Percentiles rank a stretch among this genome's conserved stretches.
phyloP scores from a whole-genome alignment of 257 asterid species.

The Misopates orontium region DNA sequence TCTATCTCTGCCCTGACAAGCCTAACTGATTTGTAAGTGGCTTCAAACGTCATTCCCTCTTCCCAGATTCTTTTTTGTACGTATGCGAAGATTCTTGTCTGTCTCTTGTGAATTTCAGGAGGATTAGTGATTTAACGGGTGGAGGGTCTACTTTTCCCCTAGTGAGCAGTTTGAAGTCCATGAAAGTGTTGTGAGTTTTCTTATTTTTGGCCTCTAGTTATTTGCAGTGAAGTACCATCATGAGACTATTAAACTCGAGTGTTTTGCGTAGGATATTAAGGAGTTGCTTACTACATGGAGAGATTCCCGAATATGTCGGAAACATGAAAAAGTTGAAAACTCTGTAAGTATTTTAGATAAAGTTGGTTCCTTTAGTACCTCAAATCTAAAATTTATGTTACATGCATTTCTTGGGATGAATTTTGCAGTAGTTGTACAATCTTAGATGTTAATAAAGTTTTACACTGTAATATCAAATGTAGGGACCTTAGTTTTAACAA shows the following conservation, averaged over 20 bases:
- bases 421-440: background rate
- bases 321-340: slow-evolving; percentile 61
- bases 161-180: slow-evolving; percentile 46
- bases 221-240: background rate
- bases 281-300: slow-evolving; percentile 66
- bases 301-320: slow-evolving; percentile 64
- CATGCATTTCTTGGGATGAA: background rate
- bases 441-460: background rate
- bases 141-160: slow-evolving; percentile 66
- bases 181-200: slow-evolving; percentile 69
- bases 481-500: slow-evolving; percentile 90
- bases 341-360: slow-evolving; percentile 50
- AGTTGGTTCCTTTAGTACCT: background rate
- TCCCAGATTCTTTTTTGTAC: background rate
- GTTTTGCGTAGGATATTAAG: slow-evolving; percentile 50
- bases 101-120: slow-evolving; percentile 50
- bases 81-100: slow-evolving; percentile 10
- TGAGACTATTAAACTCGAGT: slow-evolving; percentile 17
- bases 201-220: slow-evolving; percentile 11
- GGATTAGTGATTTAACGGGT: slow-evolving; percentile 81
- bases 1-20: slow-evolving; percentile 64
- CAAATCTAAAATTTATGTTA: background rate
- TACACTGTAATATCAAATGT: slow-evolving; percentile 23
- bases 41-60: background rate
- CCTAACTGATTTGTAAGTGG: slow-evolving; percentile 71